Evolutionary conservation across 164 flowering plant species (phyloP), one percentile per base, ranked within the genome.

Genomic region (Sextonia rubra): DNA sequence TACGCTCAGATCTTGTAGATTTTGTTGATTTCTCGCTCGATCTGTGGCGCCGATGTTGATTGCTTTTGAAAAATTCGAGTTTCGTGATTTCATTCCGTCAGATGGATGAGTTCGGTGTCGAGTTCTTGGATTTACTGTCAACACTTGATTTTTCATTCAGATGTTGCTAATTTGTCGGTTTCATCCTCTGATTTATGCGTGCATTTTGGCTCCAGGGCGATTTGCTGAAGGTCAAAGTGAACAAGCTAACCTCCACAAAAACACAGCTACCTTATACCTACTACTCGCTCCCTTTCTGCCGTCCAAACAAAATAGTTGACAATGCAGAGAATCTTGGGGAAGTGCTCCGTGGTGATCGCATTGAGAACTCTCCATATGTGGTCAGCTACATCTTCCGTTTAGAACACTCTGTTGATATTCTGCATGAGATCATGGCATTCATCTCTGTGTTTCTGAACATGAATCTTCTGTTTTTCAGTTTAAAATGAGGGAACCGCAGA

Each of bases 241-340:
- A 92, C 84, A 94, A 94, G 79, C 75, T 94, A 79, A 82, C 93
- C 29, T 94, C 97, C 47, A 91, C 87, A 56, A 92, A 92, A 72
- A 94, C 97, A 48, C 98, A 92, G 72, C 94, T 94, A 74, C 97
- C 98, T 11, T 94, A 90, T 76, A 84, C 97, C n/a, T 92, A 85
- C 82, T 94, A 94, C 77, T 88, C 98, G 61, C 87, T 94, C 48
- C 93, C 89, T 24, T 92, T 80, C 64, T 92, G 97, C 73, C 80
- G 49, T 37, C 98, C 97, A 60, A 66, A 84, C 1, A 37, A 72
- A 2, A 88, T 90, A 48, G 78, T 88, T 66, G 98, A 94, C 82
- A 94, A 85, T 85, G 90, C 97, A 12, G 97, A 91, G 78, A 94
- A 94, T 87, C 98, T 94, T 80, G 98, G 97, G n/a, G 98, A 92